These are phyloP conservation scores for Debaryomycetaceae sp. DNA, from an alignment of 1,139 yeast species.

Conservation along the genomic window DNA sequence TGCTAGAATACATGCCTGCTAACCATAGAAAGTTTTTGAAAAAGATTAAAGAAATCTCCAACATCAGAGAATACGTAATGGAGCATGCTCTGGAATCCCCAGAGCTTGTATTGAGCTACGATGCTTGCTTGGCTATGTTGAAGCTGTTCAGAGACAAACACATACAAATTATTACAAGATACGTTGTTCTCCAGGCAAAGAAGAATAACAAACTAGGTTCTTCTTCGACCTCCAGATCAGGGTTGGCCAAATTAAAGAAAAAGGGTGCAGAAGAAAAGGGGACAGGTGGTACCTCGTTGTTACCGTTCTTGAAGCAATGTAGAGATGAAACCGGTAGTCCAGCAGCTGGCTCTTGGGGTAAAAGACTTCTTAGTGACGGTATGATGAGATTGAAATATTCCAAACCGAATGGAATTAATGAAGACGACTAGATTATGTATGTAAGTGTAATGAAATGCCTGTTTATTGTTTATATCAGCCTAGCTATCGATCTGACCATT, in stretches of 20 bases:
- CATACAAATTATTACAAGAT: slow-evolving; percentile 86
- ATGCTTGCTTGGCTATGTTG: slow-evolving; percentile 87
- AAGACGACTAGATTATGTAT: slow-evolving; percentile 14
- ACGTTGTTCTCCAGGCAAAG: slow-evolving; percentile 75
- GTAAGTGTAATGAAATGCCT: too few relatives aligned
- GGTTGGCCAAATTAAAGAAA: slow-evolving; percentile 50
- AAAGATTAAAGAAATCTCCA: slow-evolving; percentile 54
- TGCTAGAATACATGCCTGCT: slow-evolving; percentile 89
- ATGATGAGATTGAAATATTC: slow-evolving; percentile 45
- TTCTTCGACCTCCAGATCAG: slow-evolving; percentile 54
- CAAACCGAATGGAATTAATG: slow-evolving; percentile 29
- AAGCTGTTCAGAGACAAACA: slow-evolving; percentile 89
- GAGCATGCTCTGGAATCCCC: slow-evolving; percentile 37
- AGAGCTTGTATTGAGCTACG: slow-evolving; percentile 70
- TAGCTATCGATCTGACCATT: too few relatives aligned
- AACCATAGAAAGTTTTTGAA: slow-evolving; percentile 72
- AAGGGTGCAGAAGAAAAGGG: slow-evolving; percentile 60
- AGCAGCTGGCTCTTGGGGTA: slow-evolving; percentile 90
- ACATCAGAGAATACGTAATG: slow-evolving; percentile 62
- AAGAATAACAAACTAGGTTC: slow-evolving; percentile 52
- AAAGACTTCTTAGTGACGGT: slow-evolving; percentile 64
- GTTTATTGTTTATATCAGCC: too few relatives aligned
- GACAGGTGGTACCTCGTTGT: slow-evolving; percentile 90
- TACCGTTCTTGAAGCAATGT: slow-evolving; percentile 91
- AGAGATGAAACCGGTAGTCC: slow-evolving; percentile 94